Percentiles rank a stretch among this genome's conserved stretches.
Conservation (phyloP, 768 basidiomycete genomes). For the Xanthoconium purpureum region DNA sequence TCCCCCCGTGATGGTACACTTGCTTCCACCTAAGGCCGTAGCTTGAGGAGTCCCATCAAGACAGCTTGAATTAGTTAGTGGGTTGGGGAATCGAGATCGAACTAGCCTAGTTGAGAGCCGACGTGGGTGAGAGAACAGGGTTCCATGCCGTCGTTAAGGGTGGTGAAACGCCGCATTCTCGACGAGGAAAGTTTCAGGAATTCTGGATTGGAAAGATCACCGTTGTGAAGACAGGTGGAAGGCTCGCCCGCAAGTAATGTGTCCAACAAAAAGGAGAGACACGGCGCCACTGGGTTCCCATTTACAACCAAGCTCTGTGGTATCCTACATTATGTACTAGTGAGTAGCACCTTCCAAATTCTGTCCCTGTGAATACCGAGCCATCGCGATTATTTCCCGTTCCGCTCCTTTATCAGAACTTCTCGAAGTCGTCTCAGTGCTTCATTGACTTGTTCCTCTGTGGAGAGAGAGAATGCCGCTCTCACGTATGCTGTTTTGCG, state of each 20-base stretch:
- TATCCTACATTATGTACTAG: slow-evolving; percentile 7
- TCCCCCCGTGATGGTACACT: not conserved
- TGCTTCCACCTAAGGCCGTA: not conserved
- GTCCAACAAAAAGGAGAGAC: not conserved
- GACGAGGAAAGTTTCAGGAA: not conserved
- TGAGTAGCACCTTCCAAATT: not conserved
- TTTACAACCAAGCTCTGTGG: not conserved
- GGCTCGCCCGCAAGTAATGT: not conserved
- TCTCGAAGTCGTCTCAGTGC: slow-evolving; percentile 60
- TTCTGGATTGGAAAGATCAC: not conserved
- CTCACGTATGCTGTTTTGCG: slow-evolving; percentile 72
- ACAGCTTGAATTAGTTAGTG: not conserved
- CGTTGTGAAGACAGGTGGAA: not conserved
- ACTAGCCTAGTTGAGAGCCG: not conserved
- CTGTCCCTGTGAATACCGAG: not conserved
- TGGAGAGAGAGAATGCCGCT: slow-evolving; percentile 73
- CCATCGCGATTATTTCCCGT: slow-evolving; percentile 2
- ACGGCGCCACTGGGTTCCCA: not conserved
- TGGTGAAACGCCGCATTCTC: not conserved
- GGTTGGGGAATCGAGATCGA: not conserved
- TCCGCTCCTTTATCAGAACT: slow-evolving; percentile 34
- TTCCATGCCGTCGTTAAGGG: too few species aligned
- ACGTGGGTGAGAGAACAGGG: not conserved
- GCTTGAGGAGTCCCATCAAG: not conserved
- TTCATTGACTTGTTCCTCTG: slow-evolving; percentile 67